Base-by-base conservation (phyloP, 2,329 filamentous ascomycete genomes). In the Diaporthe sp. region DNA sequence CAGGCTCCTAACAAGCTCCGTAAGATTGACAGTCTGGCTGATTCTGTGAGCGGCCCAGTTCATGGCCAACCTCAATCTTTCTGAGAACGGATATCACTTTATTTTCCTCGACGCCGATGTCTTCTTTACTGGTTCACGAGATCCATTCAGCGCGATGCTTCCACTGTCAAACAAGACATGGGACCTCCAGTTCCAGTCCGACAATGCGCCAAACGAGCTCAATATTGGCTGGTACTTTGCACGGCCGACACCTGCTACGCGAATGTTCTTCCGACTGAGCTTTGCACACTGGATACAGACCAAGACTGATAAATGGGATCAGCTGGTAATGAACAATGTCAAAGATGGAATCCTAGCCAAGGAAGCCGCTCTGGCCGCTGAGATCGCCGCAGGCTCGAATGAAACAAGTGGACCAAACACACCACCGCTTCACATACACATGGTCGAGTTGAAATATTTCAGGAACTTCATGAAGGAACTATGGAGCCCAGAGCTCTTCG, bases 221-320 rank as follows among this genome's bases (percentile, higher is more conserved):
- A 58, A 58, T 7, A 58, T 58, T 12, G 54, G 54, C 30, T 58
- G 54, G 54, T 58, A 58, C 19, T 58, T 58, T 15, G 54, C 54
- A 58, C 54, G 54, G 17, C 22, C 54, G 3, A 35, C 30, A 4
- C 54, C 30, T 5, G 54, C 54, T 9, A 58, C 54, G 54, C 54
- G n/a, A 10, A 38, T 58, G 54, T 58, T 22, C 33, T 58, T 58
- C 33, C 54, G 54, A 12, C 33, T 12, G 4, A 58, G 54, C 33
- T 58, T 58, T 58, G 33, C 54, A 13, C 54, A 58, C 10, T 58
- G 54, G 54, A 58, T 58, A 58, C 30, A 58, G 19, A 58, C 54
- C 17, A 58, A n/a, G 10, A 58, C 54, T 19, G 54, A 58, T 9
- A 38, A 35, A 30, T 58, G 54, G 54, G 54, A 58, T 38, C 54